Evolutionary conservation across 1,139 yeast genomes (phyloP).

Genomic region (Hemisphaericaspora xylofermentans): DNA sequence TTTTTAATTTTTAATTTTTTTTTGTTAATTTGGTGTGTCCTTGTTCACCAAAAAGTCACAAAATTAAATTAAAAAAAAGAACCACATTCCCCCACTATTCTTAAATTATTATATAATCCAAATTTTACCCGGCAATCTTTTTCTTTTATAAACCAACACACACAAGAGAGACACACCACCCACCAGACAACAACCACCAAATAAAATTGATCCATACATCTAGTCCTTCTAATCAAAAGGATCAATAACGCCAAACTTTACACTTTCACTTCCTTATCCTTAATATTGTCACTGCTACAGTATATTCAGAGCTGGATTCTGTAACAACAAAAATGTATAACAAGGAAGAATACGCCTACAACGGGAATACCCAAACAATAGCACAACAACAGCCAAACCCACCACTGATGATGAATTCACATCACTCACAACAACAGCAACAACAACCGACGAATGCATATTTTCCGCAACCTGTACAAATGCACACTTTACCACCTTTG

Average conservation of each 20-base stretch:
- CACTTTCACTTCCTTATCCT: background rate
- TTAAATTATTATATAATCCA: background rate
- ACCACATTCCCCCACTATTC: background rate
- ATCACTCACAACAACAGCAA: conserved; percentile 4
- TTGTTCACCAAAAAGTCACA: background rate
- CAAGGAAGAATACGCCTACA: background rate
- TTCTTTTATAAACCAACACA: no score
- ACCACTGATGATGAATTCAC: background rate
- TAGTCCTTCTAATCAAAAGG: background rate
- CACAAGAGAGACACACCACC: no score
- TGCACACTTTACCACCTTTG: conserved; percentile 5
- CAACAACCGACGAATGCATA: conserved; percentile 1
- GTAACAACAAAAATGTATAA: background rate
- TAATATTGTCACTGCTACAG: background rate
- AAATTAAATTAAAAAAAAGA: background rate
- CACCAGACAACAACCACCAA: background rate
- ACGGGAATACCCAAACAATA: conserved; percentile 1
- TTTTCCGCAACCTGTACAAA: conserved; percentile 2
- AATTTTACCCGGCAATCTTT: no score
- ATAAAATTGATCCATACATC: background rate
- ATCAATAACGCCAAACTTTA: background rate
- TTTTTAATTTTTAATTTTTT: no score
- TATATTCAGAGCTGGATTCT: background rate
- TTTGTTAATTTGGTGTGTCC: no score
- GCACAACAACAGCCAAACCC: background rate